Base-by-base conservation (phyloP, 2,329 filamentous ascomycete species). In the Cyphellophora europaea region DNA sequence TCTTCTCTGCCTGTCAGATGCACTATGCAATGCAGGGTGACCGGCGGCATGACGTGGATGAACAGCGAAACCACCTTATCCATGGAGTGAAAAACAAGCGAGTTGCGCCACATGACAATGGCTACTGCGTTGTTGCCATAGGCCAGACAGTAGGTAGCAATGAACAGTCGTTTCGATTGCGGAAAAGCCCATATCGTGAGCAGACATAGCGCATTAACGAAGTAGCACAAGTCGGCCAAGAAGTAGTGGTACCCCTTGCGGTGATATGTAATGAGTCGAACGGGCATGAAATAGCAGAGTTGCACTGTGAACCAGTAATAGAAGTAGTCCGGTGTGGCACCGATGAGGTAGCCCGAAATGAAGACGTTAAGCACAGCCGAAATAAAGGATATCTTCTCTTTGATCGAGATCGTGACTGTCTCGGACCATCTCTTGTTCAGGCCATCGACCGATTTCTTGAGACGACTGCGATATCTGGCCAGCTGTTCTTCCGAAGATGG, bases 41-140 rank as follows among this genome's bases (percentile, higher is more conserved):
- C 89, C 47, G 88, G 94, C 1, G 91, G 91, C 89, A 98, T 98
- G 52, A 98, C 93, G 59, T 98, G 91, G 49, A 98, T 95, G 64
- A 98, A 98, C n/a, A 98, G 71, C 57, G 77, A 81, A 10, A 88
- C 93, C 42, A 96, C 87, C 62, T 98, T 98, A 69, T 98, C 91
- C 61, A 98, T 79, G 54, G 86, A 93, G 67, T 98, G 91, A 59
- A 98, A 98, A 30, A 98, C 91, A 53, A 98, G 74, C 19, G 88
- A 95, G 58, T 98, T 98, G 45, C 91, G 79, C 91, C 91, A 98
- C 88, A 98, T 91, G 55, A 91, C 87, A 57, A 98, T 96, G 10
- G 91, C 91, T 30, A 95, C 79, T 13, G 91, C 91, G 55, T 98
- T 98, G 62, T 98, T 98, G 44, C 91, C 91, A 54, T 85, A 93